phyloP scores from a whole-genome alignment of 805 yeast species.

The Zygosaccharomyces pseudorouxii region DNA sequence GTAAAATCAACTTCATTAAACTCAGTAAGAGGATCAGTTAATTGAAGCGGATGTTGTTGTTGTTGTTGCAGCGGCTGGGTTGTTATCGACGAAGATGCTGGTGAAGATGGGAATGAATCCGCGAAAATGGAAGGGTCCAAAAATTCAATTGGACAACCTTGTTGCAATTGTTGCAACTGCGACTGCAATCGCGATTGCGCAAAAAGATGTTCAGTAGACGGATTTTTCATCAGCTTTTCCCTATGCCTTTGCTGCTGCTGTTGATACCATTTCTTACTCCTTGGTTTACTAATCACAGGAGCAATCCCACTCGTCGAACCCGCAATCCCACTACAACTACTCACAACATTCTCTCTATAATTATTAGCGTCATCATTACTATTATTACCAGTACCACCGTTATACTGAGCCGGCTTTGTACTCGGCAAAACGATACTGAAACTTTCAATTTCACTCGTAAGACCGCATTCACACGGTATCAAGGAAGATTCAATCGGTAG shows the following conservation, averaged over 20 bases:
- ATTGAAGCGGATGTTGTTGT: neutral
- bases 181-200: slow-evolving; percentile 4
- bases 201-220: slow-evolving; percentile 20
- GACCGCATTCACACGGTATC: slow-evolving; percentile 38
- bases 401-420: slow-evolving; percentile 15
- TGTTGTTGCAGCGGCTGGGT: slow-evolving; percentile 2
- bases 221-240: slow-evolving; percentile 17
- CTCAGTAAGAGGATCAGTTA: slow-evolving; percentile 10
- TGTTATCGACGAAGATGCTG: slow-evolving; percentile 1
- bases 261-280: slow-evolving; percentile 12
- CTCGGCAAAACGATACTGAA: slow-evolving; percentile 35
- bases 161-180: slow-evolving; percentile 8
- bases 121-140: slow-evolving; percentile 4
- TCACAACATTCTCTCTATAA: neutral
- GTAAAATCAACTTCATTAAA: slow-evolving; percentile 36
- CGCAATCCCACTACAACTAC: neutral
- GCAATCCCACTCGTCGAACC: slow-evolving; percentile 1
- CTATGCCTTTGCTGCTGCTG: slow-evolving; percentile 14
- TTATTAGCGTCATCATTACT: neutral
- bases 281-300: slow-evolving; percentile 15
- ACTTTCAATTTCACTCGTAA: slow-evolving; percentile 35
- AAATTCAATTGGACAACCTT: slow-evolving; percentile 7
- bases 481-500: slow-evolving; percentile 31
- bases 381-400: slow-evolving; percentile 3
- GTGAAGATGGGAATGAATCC: slow-evolving; percentile 3